Conservation (phyloP, 2,329 filamentous ascomycete species). For the Penicillium sp. region DNA sequence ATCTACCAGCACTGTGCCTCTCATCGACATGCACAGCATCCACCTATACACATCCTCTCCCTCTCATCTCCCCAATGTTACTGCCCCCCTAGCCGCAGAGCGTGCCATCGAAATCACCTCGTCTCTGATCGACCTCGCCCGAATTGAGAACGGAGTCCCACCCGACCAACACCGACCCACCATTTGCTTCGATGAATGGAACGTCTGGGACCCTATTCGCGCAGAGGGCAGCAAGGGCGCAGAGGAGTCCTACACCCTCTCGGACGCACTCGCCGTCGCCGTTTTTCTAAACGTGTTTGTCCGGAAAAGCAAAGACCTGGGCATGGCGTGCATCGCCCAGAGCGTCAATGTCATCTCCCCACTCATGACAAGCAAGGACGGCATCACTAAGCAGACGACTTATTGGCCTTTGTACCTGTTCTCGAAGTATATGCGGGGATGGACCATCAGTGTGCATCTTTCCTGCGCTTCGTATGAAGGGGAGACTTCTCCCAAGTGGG, state of each 20-base stretch:
- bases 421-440: constrained; percentile 63
- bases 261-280: constrained; percentile 64
- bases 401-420: constrained; percentile 68
- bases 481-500: constrained; percentile 33
- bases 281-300: constrained; percentile 70
- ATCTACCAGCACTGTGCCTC: constrained; percentile 32
- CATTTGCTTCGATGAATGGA: constrained; percentile 80
- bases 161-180: constrained; percentile 53
- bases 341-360: constrained; percentile 70
- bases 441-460: constrained; percentile 59
- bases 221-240: constrained; percentile 63
- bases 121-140: constrained; percentile 61
- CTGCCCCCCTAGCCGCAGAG: constrained; percentile 61
- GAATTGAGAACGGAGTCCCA: constrained; percentile 55
- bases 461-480: constrained; percentile 57
- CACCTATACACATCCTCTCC: constrained; percentile 65
- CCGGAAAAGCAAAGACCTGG: constrained; percentile 60
- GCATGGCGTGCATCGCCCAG: constrained; percentile 73
- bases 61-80: constrained; percentile 48
- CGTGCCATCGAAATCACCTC: constrained; percentile 63
- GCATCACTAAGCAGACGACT: constrained; percentile 61
- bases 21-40: constrained; percentile 74
- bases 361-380: constrained; percentile 59
- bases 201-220: constrained; percentile 67
- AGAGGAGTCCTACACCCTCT: constrained; percentile 65